Conservation (phyloP, 2,329 filamentous ascomycete species). For the Alternaria conjuncta region DNA sequence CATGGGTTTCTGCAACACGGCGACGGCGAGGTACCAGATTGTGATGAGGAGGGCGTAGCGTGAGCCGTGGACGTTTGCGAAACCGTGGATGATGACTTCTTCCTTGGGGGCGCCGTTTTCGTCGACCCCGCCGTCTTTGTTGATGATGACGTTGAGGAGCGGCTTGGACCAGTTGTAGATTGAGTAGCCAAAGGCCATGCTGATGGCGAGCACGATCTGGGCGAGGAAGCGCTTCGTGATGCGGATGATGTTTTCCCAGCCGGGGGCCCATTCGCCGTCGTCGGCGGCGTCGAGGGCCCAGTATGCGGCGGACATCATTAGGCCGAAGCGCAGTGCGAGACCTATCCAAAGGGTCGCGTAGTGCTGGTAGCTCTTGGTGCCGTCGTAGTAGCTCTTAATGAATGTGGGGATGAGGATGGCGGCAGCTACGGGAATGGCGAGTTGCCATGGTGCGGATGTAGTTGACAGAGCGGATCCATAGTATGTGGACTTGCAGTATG, state of each 20-base stretch:
- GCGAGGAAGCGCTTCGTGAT: conserved; percentile 77
- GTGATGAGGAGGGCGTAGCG: conserved; percentile 85
- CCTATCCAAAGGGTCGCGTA: conserved; percentile 85
- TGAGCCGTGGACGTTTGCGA: conserved; percentile 89
- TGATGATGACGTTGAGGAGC: conserved; percentile 73
- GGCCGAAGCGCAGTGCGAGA: conserved; percentile 75
- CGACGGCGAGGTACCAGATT: conserved; percentile 77
- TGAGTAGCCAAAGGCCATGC: conserved; percentile 81
- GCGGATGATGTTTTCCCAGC: conserved; percentile 65
- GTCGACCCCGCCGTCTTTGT: conserved; percentile 20
- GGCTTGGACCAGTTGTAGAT: conserved; percentile 88
- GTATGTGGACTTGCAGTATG: conserved; percentile 92
- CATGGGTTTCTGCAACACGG: conserved; percentile 92
- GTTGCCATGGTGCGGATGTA: conserved; percentile 89
- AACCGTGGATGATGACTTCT: conserved; percentile 81
- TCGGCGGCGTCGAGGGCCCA: conserved; percentile 92
- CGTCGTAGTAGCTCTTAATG: conserved; percentile 78
- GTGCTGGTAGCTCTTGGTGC: conserved; percentile 87
- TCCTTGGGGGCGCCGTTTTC: conserved; percentile 42
- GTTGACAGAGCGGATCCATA: conserved; percentile 92
- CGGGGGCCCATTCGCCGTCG: conserved; percentile 78
- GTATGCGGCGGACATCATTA: conserved; percentile 78
- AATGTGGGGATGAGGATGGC: conserved; percentile 74
- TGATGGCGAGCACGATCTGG: conserved; percentile 78
- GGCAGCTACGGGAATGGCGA: conserved; percentile 78